Conservation (phyloP, 116 monocot species). For the Trichopus zeylanicus region DNA sequence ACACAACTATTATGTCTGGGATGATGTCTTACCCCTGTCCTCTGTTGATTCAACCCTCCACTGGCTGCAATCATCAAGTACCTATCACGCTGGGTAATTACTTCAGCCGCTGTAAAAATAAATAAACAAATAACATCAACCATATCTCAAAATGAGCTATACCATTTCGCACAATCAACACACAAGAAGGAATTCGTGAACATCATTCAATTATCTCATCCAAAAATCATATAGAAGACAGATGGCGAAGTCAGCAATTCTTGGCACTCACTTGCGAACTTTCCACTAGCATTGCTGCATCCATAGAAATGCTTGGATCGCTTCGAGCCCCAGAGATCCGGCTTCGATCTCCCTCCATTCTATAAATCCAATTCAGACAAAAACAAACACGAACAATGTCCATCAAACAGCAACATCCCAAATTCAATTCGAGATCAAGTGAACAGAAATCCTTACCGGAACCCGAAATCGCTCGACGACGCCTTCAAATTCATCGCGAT, state of each 20-base stretch:
- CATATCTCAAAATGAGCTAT: too few relatives aligned
- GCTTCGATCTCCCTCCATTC: slow-evolving; percentile 12
- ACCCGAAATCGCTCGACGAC: slow-evolving; percentile 28
- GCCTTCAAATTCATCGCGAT: slow-evolving; percentile 18
- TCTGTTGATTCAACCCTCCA: slow-evolving; percentile 65
- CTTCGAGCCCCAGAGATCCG: slow-evolving; percentile 56
- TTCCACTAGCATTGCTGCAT: slow-evolving; percentile 58
- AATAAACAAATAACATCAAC: slow-evolving; percentile 1
- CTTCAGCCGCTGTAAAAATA: slow-evolving; percentile 22
- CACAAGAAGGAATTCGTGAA: too few relatives aligned
- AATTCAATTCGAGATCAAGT: neutral
- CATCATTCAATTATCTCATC: neutral
- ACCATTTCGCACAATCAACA: too few relatives aligned
- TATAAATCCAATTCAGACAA: neutral
- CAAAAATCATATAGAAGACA: too few relatives aligned
- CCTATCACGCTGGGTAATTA: slow-evolving; percentile 22
- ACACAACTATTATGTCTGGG: neutral
- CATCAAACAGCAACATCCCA: neutral
- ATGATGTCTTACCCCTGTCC: slow-evolving; percentile 40
- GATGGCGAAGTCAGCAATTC: neutral
- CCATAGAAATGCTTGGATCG: slow-evolving; percentile 42
- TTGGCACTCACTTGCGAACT: slow-evolving; percentile 8
- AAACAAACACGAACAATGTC: neutral
- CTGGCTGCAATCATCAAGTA: slow-evolving; percentile 58
- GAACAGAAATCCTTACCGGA: slow-evolving; percentile 29